Evolutionary conservation across 805 yeast species (phyloP).

Genomic region (Lipomyces oligophaga): DNA sequence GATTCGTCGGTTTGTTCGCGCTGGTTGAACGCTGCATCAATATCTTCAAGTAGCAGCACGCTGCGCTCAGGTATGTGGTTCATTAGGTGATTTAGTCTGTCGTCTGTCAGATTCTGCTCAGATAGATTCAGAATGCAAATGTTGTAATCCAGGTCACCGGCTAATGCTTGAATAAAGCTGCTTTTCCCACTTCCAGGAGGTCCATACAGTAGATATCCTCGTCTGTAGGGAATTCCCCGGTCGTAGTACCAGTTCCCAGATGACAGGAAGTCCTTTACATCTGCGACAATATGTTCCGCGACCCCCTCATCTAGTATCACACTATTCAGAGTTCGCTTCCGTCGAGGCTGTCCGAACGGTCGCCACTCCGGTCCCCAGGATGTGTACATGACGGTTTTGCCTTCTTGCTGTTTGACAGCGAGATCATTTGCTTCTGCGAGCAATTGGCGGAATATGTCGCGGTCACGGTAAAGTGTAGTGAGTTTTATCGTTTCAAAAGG

Average conservation of each 20-base stretch:
- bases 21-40: conserved; percentile 91
- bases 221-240: conserved; percentile 94
- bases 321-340: conserved; percentile 76
- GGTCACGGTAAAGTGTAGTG: conserved; percentile 82
- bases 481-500: conserved; percentile 96
- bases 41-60: conserved; percentile 79
- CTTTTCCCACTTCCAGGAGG: conserved; percentile 99
- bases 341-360: conserved; percentile 93
- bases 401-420: conserved; percentile 80
- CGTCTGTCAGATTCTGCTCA: conserved; percentile 90
- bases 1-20: conserved; percentile 71
- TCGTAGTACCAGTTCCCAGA: conserved; percentile 90
- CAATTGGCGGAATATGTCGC: conserved; percentile 62
- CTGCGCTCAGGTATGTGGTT: conserved; percentile 92
- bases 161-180: conserved; percentile 90
- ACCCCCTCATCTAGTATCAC: conserved; percentile 80
- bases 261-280: conserved; percentile 72
- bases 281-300: conserved; percentile 59
- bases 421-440: conserved; percentile 77
- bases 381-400: conserved; percentile 88
- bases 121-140: conserved; percentile 89
- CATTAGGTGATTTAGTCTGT: conserved; percentile 89
- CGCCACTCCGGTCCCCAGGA: conserved; percentile 99
- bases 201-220: conserved; percentile 91
- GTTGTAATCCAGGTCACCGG: conserved; percentile 93